Conservation (phyloP, 148 eudicot species). For the Heliosperma pusillum region DNA sequence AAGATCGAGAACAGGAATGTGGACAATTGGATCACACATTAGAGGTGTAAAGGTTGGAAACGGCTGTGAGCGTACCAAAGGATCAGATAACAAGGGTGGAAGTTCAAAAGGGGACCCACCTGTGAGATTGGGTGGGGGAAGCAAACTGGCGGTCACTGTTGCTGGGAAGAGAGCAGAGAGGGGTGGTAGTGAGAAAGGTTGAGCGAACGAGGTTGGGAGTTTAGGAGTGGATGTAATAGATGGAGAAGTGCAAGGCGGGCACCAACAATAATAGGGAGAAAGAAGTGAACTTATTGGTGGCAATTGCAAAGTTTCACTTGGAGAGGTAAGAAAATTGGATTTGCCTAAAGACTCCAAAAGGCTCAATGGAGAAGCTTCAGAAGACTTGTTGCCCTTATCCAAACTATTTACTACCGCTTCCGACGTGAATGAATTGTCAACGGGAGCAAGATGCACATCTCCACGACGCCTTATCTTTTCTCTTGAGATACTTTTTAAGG, state of each 20-base stretch:
- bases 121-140: constrained; percentile 41
- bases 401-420: constrained; percentile 28
- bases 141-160: constrained; percentile 37
- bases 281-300: constrained; percentile 42
- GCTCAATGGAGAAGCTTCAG: constrained; percentile 38
- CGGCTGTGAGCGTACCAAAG: constrained; percentile 54
- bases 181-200: constrained; percentile 57
- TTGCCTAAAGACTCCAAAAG: constrained; percentile 49
- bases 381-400: constrained; percentile 30
- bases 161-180: constrained; percentile 63
- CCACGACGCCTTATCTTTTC: constrained; percentile 55
- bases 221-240: constrained; percentile 36
- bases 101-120: constrained; percentile 48
- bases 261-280: constrained; percentile 91
- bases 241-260: constrained; percentile 73
- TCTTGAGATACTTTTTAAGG: constrained; percentile 42
- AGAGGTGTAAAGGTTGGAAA: constrained; percentile 70
- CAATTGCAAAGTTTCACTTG: constrained; percentile 33
- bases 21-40: constrained; percentile 85
- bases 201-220: constrained; percentile 39
- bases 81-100: constrained; percentile 54
- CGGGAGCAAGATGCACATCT: constrained; percentile 42
- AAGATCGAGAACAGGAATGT: constrained; percentile 73
- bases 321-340: constrained; percentile 26
- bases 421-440: constrained; percentile 21